These are phyloP conservation scores for Stephanodiscus triporus DNA, from an alignment of 108 stramenopile species.

Conservation along the genomic window DNA sequence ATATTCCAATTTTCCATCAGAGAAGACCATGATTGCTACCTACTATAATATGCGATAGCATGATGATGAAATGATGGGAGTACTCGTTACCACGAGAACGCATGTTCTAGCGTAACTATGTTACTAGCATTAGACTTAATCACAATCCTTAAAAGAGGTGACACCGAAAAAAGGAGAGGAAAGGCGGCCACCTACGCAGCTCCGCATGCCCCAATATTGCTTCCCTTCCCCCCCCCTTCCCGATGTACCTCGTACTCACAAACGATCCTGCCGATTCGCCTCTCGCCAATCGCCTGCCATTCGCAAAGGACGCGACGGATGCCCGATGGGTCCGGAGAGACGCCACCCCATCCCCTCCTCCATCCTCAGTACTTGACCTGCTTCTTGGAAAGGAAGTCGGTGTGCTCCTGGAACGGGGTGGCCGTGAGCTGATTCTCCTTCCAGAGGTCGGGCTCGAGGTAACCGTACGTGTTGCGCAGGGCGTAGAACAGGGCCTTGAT, in stretches of 20 bases:
- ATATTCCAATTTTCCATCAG: too few relatives aligned
- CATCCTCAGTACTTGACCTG: slow-evolving; percentile 46
- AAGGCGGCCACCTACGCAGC: slow-evolving; percentile 76
- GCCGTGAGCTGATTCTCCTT: slow-evolving; percentile 84
- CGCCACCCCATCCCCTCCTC: not conserved
- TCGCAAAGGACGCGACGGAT: too few relatives aligned
- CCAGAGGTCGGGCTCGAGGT: slow-evolving; percentile 99
- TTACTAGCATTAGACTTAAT: not conserved
- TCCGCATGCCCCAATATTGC: slow-evolving; percentile 57
- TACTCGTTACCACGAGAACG: too few relatives aligned
- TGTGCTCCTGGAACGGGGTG: slow-evolving; percentile 98
- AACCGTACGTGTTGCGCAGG: slow-evolving; percentile 97
- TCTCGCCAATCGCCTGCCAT: too few relatives aligned
- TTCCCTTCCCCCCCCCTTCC: slow-evolving; percentile 6
- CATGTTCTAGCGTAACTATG: too few relatives aligned
- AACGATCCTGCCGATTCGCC: slow-evolving; percentile 50
- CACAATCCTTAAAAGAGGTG: not conserved
- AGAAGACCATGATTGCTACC: too few relatives aligned
- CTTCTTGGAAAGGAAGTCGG: slow-evolving; percentile 98
- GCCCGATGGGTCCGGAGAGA: not conserved
- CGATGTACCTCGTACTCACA: slow-evolving; percentile 5
- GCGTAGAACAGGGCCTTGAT: slow-evolving; percentile 99
- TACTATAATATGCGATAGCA: too few relatives aligned
- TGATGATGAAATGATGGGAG: too few relatives aligned
- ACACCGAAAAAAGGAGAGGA: slow-evolving; percentile 18